These are phyloP conservation scores for Paramecium sexaurelia DNA, from an alignment of 73 alveolate species.

Conservation along the genomic window DNA sequence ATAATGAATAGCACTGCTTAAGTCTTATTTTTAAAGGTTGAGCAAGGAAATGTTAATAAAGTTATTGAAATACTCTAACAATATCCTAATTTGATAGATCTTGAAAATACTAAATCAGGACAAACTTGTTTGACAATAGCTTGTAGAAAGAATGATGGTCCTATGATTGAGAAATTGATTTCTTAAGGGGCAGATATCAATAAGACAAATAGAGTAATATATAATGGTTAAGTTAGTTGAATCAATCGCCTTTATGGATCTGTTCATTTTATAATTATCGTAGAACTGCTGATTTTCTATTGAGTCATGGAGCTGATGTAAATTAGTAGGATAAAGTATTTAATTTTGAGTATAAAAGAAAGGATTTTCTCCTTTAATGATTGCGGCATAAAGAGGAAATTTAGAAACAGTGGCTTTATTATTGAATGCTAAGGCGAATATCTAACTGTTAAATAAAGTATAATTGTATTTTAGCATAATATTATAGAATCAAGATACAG, in stretches of 20 bases:
- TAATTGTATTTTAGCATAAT: neutral
- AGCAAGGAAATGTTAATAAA: conserved; percentile 9
- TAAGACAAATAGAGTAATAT: conserved; percentile 3
- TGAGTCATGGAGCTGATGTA: conserved; percentile 24
- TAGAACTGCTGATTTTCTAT: conserved; percentile 49
- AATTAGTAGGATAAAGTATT: conserved; percentile 33
- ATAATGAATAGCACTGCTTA: neutral
- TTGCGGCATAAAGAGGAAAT: conserved; percentile 55
- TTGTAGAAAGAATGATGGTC: conserved; percentile 38
- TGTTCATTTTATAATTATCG: conserved; percentile 38
- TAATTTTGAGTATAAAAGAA: neutral
- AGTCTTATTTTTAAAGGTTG: conserved; percentile 39
- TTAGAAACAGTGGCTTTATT: neutral
- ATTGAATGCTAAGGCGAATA: conserved; percentile 49
- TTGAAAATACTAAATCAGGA: conserved; percentile 24
- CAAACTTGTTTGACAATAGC: conserved; percentile 38
- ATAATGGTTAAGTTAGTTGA: neutral
- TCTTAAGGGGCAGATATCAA: neutral
- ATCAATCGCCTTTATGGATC: conserved; percentile 48
- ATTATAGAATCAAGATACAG: conserved; percentile 44
- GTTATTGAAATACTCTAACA: conserved; percentile 31
- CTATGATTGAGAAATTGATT: conserved; percentile 10
- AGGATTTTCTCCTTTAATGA: conserved; percentile 57
- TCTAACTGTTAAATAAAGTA: conserved; percentile 46
- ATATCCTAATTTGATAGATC: conserved; percentile 36